Conservation (phyloP, 305 asterid genomes). For the Solanum hybrid region DNA sequence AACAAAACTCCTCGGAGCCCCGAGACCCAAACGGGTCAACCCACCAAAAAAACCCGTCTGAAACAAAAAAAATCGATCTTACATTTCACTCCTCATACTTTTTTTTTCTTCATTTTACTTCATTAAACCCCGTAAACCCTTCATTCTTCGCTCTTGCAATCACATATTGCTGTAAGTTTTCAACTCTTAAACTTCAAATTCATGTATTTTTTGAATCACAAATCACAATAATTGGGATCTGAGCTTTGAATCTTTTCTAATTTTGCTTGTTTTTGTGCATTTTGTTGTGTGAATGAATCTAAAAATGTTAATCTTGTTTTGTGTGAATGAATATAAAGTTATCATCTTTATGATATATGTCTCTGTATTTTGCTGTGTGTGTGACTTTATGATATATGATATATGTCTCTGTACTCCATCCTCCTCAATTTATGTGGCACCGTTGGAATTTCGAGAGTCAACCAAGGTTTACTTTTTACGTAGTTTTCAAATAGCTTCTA, state of each 20-base stretch:
- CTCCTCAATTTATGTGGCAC: background rate
- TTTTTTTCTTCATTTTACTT: background rate
- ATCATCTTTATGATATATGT: background rate
- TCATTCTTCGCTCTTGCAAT: background rate
- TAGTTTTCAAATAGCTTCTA: background rate
- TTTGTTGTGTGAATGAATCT: background rate
- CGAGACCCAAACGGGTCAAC: background rate
- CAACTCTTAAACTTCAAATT: background rate
- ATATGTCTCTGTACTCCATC: too few relatives aligned
- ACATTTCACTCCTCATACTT: background rate
- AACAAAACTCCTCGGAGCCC: background rate
- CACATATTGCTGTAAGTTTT: background rate
- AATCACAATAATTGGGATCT: background rate
- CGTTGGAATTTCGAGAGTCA: background rate
- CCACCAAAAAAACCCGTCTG: background rate
- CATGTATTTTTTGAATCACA: background rate
- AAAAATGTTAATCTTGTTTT: background rate
- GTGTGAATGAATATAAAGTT: background rate
- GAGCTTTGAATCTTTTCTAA: background rate
- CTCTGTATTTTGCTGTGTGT: background rate
- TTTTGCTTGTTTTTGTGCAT: background rate
- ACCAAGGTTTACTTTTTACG: background rate
- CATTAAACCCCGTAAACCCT: slow-evolving; percentile 18
- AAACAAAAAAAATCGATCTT: background rate
- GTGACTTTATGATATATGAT: background rate